These are phyloP conservation scores for Trichoderma sp. DNA, from an alignment of 2,329 filamentous ascomycete genomes.

Conservation along the genomic window DNA sequence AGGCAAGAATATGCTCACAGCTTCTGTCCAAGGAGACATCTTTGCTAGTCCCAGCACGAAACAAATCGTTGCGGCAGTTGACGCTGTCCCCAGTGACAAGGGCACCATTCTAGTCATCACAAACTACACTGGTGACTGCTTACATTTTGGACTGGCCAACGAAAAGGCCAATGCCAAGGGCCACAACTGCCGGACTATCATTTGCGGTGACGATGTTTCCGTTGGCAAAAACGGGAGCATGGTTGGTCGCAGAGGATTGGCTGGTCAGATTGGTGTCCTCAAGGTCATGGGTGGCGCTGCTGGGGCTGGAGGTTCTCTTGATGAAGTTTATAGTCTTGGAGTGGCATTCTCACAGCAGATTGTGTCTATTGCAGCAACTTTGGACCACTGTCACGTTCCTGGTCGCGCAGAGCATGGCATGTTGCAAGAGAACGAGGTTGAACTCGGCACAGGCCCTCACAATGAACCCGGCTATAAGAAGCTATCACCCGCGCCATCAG, in stretches of 20 bases:
- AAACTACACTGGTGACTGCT: slow-evolving; percentile 64
- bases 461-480: slow-evolving; percentile 63
- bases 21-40: slow-evolving; percentile 60
- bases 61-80: slow-evolving; percentile 60
- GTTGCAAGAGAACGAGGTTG: slow-evolving; percentile 51
- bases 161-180: slow-evolving; percentile 57
- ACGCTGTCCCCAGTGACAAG: slow-evolving; percentile 51
- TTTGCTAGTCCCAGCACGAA: slow-evolving; percentile 63
- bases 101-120: slow-evolving; percentile 61
- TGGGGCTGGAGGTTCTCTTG: slow-evolving; percentile 46
- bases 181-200: slow-evolving; percentile 54
- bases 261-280: slow-evolving; percentile 59
- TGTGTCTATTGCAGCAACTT: slow-evolving; percentile 56
- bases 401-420: slow-evolving; percentile 49
- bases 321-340: slow-evolving; percentile 51
- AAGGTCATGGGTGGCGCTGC: slow-evolving; percentile 56
- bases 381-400: slow-evolving; percentile 61
- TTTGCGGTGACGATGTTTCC: slow-evolving; percentile 65
- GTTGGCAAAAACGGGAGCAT: slow-evolving; percentile 57
- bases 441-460: slow-evolving; percentile 66
- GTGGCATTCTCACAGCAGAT: slow-evolving; percentile 50
- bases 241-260: slow-evolving; percentile 60
- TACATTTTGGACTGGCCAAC: slow-evolving; percentile 60
- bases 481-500: slow-evolving; percentile 50
- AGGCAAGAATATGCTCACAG: slow-evolving; percentile 59